Base-by-base conservation (phyloP, 2,329 filamentous ascomycete species). In the Neonectria coccinea region DNA sequence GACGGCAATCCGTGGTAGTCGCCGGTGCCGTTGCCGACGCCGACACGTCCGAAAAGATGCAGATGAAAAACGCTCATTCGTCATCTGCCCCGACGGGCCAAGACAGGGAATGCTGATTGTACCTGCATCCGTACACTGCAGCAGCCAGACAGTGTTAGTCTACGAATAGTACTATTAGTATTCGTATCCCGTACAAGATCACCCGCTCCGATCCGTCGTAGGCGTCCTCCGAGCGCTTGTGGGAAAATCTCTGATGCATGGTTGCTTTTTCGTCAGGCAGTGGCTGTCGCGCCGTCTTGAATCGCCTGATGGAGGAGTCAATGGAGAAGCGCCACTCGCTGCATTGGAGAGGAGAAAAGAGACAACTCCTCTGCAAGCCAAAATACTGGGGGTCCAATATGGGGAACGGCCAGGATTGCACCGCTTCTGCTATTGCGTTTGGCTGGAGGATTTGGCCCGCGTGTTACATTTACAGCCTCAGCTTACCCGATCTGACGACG, bases 191-290 rank as follows among this genome's bases (percentile, higher is more conserved):
- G 47, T 50, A 50, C 31, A 33, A 33, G 9, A 33, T 33, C 31
- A 12, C 31, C 51, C 52, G 47, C 48, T 45, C 52, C 52, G 44
- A 50, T 36, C 45, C 20, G 41, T 27, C 48, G 42, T 45, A 63
- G 67, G 66, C 66, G 66, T 64, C 16, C 45, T 59, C 62, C 58
- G 59, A 50, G 39, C 42, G 42, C 39, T 53, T 44, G 42, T 16
- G n/a, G 39, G 31, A 59, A 56, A 60, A 47, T 42, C 27, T 55
- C 22, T 52, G 56, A 48, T 25, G 47, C 14, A 36, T 60, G 18
- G 10, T 71, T 71, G 68, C 69, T 71, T 71, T 71, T 71, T 68
- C 18, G 60, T 67, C 64, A 60, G 33, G 65, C 54, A 41, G 66
- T 68, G 66, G 64, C 66, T 65, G 41, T 41, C 54, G 61, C 59